A percentile compares a stretch with the other conserved stretches of the same genome.
Evolutionary conservation across 1,139 yeast species (phyloP).

Genomic region (Taphrina sp.): DNA sequence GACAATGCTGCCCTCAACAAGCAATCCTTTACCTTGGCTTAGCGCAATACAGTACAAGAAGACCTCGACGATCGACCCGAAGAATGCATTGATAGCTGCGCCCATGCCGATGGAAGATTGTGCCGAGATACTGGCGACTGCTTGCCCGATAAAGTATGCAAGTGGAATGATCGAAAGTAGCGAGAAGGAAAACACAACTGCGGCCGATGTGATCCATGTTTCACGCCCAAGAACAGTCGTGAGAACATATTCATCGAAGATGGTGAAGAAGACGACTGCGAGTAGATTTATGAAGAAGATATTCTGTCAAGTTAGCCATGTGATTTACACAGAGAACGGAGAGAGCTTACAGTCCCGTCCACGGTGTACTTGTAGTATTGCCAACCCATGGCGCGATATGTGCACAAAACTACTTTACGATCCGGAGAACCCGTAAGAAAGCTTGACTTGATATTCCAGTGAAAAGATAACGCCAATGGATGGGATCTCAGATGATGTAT

Average conservation of each 20-base stretch:
- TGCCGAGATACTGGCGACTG: constrained; percentile 96
- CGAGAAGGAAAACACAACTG: constrained; percentile 65
- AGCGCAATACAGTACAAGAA: constrained; percentile 90
- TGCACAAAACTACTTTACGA: constrained; percentile 60
- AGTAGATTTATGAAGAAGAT: constrained; percentile 84
- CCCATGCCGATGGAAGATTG: constrained; percentile 99
- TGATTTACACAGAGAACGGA: background rate
- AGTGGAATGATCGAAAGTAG: constrained; percentile 83
- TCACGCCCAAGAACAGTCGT: constrained; percentile 54
- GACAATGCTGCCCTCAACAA: constrained; percentile 96
- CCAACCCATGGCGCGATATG: constrained; percentile 86
- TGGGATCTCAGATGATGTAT: constrained; percentile 81
- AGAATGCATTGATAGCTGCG: constrained; percentile 96
- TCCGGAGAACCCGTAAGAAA: constrained; percentile 42
- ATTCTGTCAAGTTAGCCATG: constrained; percentile 45
- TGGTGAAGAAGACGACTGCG: constrained; percentile 75
- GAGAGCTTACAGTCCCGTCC: constrained; percentile 65
- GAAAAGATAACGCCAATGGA: constrained; percentile 78
- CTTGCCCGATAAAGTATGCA: constrained; percentile 97
- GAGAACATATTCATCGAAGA: constrained; percentile 69
- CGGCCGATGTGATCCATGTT: constrained; percentile 58
- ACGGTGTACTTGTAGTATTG: constrained; percentile 94
- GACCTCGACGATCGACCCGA: constrained; percentile 92
- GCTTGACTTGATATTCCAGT: constrained; percentile 42
- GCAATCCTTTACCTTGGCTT: constrained; percentile 74